phyloP scores from a whole-genome alignment of 345 rosid genomes.

The Combretum micranthum region DNA sequence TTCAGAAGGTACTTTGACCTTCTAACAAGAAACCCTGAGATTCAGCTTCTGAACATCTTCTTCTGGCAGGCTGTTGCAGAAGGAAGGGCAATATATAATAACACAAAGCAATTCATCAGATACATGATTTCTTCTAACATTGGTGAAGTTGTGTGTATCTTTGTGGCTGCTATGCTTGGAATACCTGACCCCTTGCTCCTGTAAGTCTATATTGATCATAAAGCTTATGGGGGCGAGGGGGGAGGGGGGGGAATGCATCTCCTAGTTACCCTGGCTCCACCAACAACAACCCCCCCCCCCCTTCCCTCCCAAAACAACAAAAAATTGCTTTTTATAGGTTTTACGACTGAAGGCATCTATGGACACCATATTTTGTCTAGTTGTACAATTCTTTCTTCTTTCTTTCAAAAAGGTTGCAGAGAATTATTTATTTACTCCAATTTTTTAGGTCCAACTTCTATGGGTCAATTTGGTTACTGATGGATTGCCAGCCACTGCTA shows the following conservation, averaged over 20 bases:
- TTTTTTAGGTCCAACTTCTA: slow-evolving; percentile 81
- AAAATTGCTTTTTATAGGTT: too few species aligned
- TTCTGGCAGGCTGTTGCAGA: slow-evolving; percentile 91
- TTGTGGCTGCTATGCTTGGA: slow-evolving; percentile 98
- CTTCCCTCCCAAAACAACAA: too few species aligned
- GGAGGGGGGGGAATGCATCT: too few species aligned
- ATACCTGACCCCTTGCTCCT: slow-evolving; percentile 97
- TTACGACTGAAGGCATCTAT: too few species aligned
- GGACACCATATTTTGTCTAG: too few species aligned
- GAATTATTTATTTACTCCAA: slow-evolving; percentile 11
- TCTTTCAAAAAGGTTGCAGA: slow-evolving; percentile 1
- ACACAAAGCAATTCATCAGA: slow-evolving; percentile 97
- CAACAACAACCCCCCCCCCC: too few species aligned
- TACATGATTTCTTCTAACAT: slow-evolving; percentile 99
- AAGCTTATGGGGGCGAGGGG: too few species aligned
- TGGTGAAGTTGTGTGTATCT: slow-evolving; percentile 98
- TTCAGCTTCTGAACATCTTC: slow-evolving; percentile 15
- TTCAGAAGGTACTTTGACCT: not conserved
- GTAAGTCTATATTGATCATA: slow-evolving; percentile 47
- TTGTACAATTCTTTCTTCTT: too few species aligned
- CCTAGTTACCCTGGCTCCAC: too few species aligned
- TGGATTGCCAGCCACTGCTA: slow-evolving; percentile 99
- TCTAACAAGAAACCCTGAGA: not conserved
- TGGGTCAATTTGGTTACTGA: slow-evolving; percentile 99
- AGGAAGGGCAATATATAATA: slow-evolving; percentile 98